A percentile compares a stretch with the other conserved stretches of the same genome.
Evolutionary conservation across 1,139 yeast genomes (phyloP).

Genomic region (Candida sp.): DNA sequence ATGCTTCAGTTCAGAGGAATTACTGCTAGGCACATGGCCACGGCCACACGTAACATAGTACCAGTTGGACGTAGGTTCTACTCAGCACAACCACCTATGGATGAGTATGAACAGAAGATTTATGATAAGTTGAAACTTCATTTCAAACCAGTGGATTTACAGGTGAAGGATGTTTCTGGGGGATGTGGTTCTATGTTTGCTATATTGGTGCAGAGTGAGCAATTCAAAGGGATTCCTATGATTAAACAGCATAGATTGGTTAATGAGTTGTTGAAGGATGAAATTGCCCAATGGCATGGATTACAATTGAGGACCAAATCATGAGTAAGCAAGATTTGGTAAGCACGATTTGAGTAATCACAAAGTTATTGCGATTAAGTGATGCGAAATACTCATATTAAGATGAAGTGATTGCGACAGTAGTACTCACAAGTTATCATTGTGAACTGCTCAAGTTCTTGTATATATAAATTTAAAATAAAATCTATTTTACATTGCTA

Average conservation of each 20-base stretch:
- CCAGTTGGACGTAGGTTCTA: background rate
- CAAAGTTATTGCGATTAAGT: too few species aligned
- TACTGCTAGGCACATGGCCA: background rate
- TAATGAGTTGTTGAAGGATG: conserved; percentile 77
- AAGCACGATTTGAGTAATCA: background rate
- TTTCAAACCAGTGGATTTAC: conserved; percentile 56
- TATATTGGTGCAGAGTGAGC: conserved; percentile 67
- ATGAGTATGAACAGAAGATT: conserved; percentile 67
- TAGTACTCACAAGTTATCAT: too few species aligned
- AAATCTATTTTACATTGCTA: background rate
- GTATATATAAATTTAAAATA: background rate
- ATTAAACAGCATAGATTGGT: conserved; percentile 92
- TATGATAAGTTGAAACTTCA: conserved; percentile 51
- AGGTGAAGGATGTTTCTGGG: conserved; percentile 79
- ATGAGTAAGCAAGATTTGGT: background rate
- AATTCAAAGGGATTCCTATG: conserved; percentile 78
- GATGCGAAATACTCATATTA: too few species aligned
- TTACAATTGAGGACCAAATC: conserved; percentile 72
- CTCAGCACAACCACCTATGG: conserved; percentile 28
- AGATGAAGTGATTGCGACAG: too few species aligned
- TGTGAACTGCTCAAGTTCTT: background rate
- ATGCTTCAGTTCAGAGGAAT: background rate
- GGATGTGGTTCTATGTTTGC: conserved; percentile 99
- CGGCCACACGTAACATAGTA: background rate
- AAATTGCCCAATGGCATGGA: conserved; percentile 93